phyloP scores from a whole-genome alignment of 805 yeast genomes.

The Wickerhamomyces xylosicus region DNA sequence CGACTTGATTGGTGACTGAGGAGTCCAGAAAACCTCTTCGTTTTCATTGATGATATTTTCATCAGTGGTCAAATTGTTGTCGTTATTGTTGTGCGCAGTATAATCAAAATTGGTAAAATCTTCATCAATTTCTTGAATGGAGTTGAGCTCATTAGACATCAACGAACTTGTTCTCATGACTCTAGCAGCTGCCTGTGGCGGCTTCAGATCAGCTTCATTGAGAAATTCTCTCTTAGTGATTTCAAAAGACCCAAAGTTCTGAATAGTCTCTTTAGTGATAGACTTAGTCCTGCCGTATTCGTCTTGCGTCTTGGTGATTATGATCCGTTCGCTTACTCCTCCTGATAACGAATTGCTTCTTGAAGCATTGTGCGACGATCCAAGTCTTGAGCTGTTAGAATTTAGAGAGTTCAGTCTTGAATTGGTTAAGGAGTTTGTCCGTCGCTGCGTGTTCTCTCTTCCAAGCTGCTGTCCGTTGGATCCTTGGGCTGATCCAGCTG shows the following conservation, averaged over 20 bases:
- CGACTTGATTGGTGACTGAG: background rate
- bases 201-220: constrained; percentile 2
- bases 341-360: constrained; percentile 7
- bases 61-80: no score
- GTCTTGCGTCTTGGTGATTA: constrained; percentile 41
- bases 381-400: background rate
- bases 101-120: no score
- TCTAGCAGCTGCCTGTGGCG: background rate
- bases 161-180: no score
- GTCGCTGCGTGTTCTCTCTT: constrained; percentile 3
- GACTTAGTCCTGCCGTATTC: constrained; percentile 42
- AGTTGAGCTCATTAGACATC: no score
- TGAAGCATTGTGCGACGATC: constrained; percentile 12
- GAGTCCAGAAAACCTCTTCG: background rate
- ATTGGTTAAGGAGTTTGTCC: constrained; percentile 8
- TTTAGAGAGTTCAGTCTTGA: background rate
- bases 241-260: constrained; percentile 37
- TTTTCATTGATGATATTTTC: no score
- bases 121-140: no score
- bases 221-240: constrained; percentile 37
- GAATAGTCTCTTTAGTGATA: constrained; percentile 42
- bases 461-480: constrained; percentile 2
- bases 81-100: no score
- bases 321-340: constrained; percentile 15
- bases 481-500: constrained; percentile 5